Conservation (phyloP, 2,329 filamentous ascomycete species). For the Neocucurbitaria cava region DNA sequence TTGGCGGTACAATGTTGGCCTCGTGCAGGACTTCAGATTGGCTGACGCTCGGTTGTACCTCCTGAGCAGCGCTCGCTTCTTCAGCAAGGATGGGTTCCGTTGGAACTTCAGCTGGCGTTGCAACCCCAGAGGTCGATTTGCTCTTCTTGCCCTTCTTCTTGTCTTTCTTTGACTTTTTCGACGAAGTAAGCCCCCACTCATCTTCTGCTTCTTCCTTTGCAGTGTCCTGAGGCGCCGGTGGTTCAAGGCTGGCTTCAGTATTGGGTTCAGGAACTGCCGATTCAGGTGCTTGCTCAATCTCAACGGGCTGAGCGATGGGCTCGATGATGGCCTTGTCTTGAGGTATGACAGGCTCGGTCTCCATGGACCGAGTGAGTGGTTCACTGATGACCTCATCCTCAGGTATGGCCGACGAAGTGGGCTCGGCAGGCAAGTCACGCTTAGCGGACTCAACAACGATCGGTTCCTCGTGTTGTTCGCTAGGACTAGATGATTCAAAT, state of each 20-base stretch:
- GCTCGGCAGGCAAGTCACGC: background rate
- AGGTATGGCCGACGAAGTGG: background rate
- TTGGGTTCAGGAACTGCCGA: too few relatives aligned
- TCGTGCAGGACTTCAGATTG: slow-evolving; percentile 1
- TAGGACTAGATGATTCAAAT: background rate
- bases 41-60: slow-evolving; percentile 1
- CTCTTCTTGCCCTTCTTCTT: slow-evolving; percentile 39
- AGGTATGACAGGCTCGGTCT: slow-evolving; percentile 11
- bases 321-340: slow-evolving; percentile 10
- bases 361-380: background rate
- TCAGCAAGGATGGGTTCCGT: background rate
- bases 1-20: background rate
- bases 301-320: too few relatives aligned
- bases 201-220: slow-evolving; percentile 19
- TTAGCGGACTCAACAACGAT: background rate
- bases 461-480: background rate
- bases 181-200: slow-evolving; percentile 14
- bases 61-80: slow-evolving; percentile 6
- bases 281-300: too few relatives aligned
- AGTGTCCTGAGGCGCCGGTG: slow-evolving; percentile 2
- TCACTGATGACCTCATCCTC: slow-evolving; percentile 1
- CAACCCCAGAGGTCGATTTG: slow-evolving; percentile 16
- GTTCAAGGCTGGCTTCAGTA: too few relatives aligned
- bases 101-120: slow-evolving; percentile 14
- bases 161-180: slow-evolving; percentile 36